phyloP scores from a whole-genome alignment of 129 eudicot species.

The Gnaphalium uliginosum region DNA sequence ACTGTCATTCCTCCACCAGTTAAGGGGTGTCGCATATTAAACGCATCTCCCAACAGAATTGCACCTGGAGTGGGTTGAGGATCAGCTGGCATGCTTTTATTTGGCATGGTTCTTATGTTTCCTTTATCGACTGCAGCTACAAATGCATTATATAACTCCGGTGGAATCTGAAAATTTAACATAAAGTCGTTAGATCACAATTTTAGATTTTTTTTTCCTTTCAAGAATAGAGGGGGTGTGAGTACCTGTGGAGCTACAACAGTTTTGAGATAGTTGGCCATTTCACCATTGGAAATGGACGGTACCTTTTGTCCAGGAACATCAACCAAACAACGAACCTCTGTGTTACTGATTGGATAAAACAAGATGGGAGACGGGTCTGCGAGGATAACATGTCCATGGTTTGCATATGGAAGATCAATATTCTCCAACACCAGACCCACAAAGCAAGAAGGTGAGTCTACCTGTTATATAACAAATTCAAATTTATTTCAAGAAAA shows the following conservation, averaged over 20 bases:
- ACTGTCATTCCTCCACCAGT: slow-evolving; percentile 92
- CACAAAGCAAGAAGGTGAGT: slow-evolving; percentile 59
- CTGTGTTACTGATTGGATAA: slow-evolving; percentile 54
- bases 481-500: slow-evolving; percentile 6
- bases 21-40: slow-evolving; percentile 79
- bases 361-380: slow-evolving; percentile 63
- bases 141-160: slow-evolving; percentile 48
- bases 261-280: slow-evolving; percentile 54
- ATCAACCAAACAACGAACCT: slow-evolving; percentile 60
- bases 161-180: slow-evolving; percentile 47
- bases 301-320: slow-evolving; percentile 64
- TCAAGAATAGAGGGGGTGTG: neutral
- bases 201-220: neutral
- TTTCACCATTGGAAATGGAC: slow-evolving; percentile 54
- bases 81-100: slow-evolving; percentile 79
- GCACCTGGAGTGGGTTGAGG: slow-evolving; percentile 81
- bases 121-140: slow-evolving; percentile 65
- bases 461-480: slow-evolving; percentile 44
- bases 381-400: slow-evolving; percentile 57
- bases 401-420: slow-evolving; percentile 56
- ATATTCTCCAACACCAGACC: slow-evolving; percentile 52
- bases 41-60: slow-evolving; percentile 70
- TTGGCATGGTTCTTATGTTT: slow-evolving; percentile 68
- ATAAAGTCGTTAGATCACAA: slow-evolving; percentile 1
- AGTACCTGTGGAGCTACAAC: slow-evolving; percentile 64